phyloP scores from a whole-genome alignment of 352 stramenopile genomes.

The Phytophthora megakarya region DNA sequence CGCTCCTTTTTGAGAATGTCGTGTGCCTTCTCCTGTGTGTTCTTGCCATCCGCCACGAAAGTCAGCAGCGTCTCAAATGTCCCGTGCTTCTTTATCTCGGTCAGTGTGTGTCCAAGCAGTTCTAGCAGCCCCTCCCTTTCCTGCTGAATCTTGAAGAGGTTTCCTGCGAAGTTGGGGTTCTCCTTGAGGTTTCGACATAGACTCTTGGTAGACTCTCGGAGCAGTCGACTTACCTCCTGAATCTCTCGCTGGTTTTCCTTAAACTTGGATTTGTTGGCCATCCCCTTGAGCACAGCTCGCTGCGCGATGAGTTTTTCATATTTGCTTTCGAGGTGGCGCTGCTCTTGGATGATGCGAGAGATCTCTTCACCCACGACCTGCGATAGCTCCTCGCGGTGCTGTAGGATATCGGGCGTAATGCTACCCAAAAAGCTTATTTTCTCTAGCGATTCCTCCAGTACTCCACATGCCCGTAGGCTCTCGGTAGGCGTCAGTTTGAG shows the following conservation, averaged over 20 bases:
- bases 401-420: conserved; percentile 91
- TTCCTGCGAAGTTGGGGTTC: conserved; percentile 93
- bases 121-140: conserved; percentile 86
- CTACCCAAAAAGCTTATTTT: conserved; percentile 91
- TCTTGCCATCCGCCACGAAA: conserved; percentile 82
- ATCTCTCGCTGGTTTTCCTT: conserved; percentile 94
- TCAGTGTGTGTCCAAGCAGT: conserved; percentile 63
- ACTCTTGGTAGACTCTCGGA: conserved; percentile 92
- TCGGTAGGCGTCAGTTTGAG: conserved; percentile 75
- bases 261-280: conserved; percentile 94
- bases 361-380: conserved; percentile 94
- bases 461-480: conserved; percentile 70
- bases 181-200: conserved; percentile 93
- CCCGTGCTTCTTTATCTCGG: conserved; percentile 75
- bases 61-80: conserved; percentile 77
- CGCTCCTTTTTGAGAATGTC: conserved; percentile 88
- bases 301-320: conserved; percentile 93
- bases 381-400: conserved; percentile 92
- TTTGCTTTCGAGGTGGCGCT: conserved; percentile 82
- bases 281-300: conserved; percentile 84
- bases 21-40: conserved; percentile 70
- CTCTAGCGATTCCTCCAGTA: conserved; percentile 91
- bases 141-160: conserved; percentile 93
- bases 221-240: conserved; percentile 87
- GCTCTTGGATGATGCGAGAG: conserved; percentile 92